Base-by-base conservation (phyloP, 2,329 filamentous ascomycete genomes). In the Grosmannia penicillata region DNA sequence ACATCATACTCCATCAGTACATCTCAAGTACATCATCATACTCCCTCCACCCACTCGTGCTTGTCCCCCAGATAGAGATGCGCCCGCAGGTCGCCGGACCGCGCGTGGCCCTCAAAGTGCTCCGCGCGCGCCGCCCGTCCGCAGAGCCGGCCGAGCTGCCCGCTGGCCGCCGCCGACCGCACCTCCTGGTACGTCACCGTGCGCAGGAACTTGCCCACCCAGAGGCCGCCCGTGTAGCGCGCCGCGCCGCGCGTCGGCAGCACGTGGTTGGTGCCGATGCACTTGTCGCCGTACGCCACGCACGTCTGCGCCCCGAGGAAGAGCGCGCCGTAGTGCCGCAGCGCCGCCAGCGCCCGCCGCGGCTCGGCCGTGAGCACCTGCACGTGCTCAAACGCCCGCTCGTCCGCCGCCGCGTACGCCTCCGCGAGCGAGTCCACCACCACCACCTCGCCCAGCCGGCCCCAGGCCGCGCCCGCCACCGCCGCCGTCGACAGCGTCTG, bases 101-200 rank as follows among this genome's bases (percentile, higher is more conserved):
- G 49, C 1, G 66, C 66, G 51, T 72, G 67, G 1, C 63, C 67
- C 46, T 71, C 66, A 38, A 71, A 71, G 8, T 59, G 59, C 52
- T 71, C 68, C 3, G 60, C 63, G 6, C 68, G 48, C 1, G 68
- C 62, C 14, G 62, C 59, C 2, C 67, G 51, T 2, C 62, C 66
- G 45, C 68, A 70, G 1, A 72, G 51, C 4, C 54, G 48, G 0
- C 66, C 68, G 4, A 71, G 52, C 42, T 66, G 51, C 0, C 61
- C 67, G 47, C 64, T 68, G 11, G 59, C 62, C 36, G 61, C 49
- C 4, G 54, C 48, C 5, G 52, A 51, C 2, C 48, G 52, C 0
- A 71, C 65, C 42, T 70, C 65, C 45, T 70, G 66, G 45, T 70
- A 71, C 1, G 68, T 70, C n/a, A 59, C 54, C 0, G 66, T 71